Base-by-base conservation (phyloP, 192 early-diverging fungal genomes). In the Coemansia sp. region DNA sequence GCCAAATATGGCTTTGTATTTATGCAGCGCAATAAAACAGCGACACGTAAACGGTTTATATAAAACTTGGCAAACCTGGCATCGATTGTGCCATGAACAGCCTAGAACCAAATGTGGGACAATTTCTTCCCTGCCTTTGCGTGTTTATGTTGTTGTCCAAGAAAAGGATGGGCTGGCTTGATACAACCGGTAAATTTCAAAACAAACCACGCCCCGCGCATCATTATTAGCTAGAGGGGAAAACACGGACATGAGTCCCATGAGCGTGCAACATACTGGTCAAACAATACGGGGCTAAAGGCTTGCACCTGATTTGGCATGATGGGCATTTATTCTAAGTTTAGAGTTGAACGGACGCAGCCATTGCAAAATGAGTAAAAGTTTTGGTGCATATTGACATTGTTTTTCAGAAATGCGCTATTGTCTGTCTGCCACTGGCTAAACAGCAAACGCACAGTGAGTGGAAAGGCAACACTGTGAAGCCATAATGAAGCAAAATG, bases 401-500 rank as follows among this genome's bases (percentile, higher is more conserved):
- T 43, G 41, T 43, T 43, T 43, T n/a, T 43, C 12, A 4, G 41
- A 43, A 43, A 43, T 11, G 14, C 10, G 41, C 41, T 43, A 49
- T 49, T 49, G 47, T 49, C n/a, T 49, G 6, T 0, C 47, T 19
- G 47, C 47, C 19, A 49, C 47, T 17, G n/a, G 47, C 47, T 19
- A 17, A 49, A 49, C 17, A n/a, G 41, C 41, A 11, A 43, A n/a
- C 41, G 14, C 16, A 49, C n/a, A 49, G 47, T 49, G 47, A 49
- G 19, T 19, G 47, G 29, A 31, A 0, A 6, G 29, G 16, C n/a
- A 7, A 54, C 31, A 56, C 22, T 56, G 54, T 35, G 54, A 56
- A 56, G 54, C 52, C 22, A 54, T 54, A 23, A 23, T 23, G 52
- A 54, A 54, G 50, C 21, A 52, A 21, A 49, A 23, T 19, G 21